phyloP scores from a whole-genome alignment of 2,329 filamentous ascomycete genomes.

The Ceratocystis ficicola region DNA sequence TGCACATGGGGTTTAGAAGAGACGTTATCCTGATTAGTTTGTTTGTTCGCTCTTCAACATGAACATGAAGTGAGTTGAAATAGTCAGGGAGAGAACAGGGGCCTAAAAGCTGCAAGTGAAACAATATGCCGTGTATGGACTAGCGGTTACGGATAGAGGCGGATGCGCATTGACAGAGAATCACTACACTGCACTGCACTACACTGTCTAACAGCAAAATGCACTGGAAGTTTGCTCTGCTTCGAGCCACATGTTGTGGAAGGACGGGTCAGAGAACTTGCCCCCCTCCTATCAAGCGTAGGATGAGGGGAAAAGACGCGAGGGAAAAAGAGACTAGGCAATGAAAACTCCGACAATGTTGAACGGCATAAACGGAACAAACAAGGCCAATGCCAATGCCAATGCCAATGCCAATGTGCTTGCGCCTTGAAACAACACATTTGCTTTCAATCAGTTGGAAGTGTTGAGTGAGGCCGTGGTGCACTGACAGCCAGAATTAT shows the following conservation, averaged over 20 bases:
- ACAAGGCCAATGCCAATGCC: background rate
- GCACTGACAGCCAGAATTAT: constrained; percentile 1
- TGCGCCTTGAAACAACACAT: background rate
- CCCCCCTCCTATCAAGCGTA: background rate
- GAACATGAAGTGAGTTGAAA: background rate
- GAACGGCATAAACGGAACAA: background rate
- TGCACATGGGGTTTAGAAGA: background rate
- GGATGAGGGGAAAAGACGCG: background rate
- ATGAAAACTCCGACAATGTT: background rate
- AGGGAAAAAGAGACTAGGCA: background rate
- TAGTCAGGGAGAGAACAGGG: background rate
- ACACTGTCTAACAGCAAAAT: background rate
- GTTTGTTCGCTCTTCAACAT: background rate
- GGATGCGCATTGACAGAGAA: background rate
- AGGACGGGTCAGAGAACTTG: background rate
- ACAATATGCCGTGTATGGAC: background rate
- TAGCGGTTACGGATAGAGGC: background rate
- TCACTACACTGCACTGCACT: background rate
- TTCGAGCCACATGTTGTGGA: background rate
- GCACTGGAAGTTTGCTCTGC: background rate
- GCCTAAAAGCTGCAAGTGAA: background rate
- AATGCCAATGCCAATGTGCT: background rate
- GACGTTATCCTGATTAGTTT: background rate
- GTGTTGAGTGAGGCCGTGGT: background rate
- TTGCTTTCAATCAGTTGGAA: background rate